phyloP scores from a whole-genome alignment of 1,284 basidiomycete genomes.

The Trametes polyzona region DNA sequence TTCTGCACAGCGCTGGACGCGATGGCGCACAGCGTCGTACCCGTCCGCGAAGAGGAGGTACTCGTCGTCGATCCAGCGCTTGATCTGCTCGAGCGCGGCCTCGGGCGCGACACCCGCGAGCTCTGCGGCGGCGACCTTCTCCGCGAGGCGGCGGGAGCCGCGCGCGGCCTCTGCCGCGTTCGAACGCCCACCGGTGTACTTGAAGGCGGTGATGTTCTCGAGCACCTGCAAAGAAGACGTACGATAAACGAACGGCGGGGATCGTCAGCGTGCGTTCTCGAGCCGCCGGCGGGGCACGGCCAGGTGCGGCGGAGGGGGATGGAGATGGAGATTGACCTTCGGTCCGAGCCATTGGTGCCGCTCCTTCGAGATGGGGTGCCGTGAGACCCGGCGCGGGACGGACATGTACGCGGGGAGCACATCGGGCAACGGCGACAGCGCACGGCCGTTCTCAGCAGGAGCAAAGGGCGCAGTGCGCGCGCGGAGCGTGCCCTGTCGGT shows the following conservation, averaged over 20 bases:
- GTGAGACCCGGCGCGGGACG: conserved; percentile 45
- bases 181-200: conserved; percentile 29
- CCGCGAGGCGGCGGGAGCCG: conserved; percentile 32
- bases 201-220: conserved; percentile 37
- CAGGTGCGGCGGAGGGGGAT: not conserved
- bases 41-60: conserved; percentile 28
- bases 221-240: too few species aligned
- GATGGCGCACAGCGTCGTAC: conserved; percentile 28
- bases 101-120: conserved; percentile 13
- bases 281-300: conserved; percentile 1
- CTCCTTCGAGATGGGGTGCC: conserved; percentile 47
- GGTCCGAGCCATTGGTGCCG: conserved; percentile 54
- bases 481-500: conserved; percentile 33
- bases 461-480: conserved; percentile 39
- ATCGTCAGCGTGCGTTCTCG: not conserved
- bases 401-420: conserved; percentile 54
- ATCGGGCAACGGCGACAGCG: conserved; percentile 32
- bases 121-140: conserved; percentile 27
- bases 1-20: conserved; percentile 30
- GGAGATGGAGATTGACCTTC: conserved; percentile 44
- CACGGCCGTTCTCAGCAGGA: conserved; percentile 34
- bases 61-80: conserved; percentile 25
- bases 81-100: conserved; percentile 15
- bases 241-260: not conserved
- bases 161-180: conserved; percentile 30